Percentiles rank a stretch among this genome's conserved stretches.
These are phyloP conservation scores for Raddia guianensis DNA, from an alignment of 176 grass and related monocot species.

Conservation along the genomic window DNA sequence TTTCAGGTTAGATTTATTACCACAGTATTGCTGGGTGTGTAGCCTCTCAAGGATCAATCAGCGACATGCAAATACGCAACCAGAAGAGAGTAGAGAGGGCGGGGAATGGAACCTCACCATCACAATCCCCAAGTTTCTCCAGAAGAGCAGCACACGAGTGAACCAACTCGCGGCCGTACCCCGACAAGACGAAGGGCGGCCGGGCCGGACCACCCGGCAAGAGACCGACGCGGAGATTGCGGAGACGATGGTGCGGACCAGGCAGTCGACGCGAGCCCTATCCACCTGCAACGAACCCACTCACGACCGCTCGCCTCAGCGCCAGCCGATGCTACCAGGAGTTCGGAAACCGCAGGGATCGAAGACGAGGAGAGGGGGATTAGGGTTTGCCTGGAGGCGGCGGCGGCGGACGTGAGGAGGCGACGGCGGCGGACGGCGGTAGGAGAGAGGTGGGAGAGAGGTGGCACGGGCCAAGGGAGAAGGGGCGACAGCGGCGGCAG, in stretches of 20 bases:
- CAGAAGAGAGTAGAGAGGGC: neutral
- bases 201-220: slow-evolving; percentile 45
- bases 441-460: no score
- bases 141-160: slow-evolving; percentile 49
- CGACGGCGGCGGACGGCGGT: no score
- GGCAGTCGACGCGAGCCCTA: slow-evolving; percentile 49
- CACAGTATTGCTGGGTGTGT: neutral
- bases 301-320: neutral
- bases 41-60: neutral
- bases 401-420: no score
- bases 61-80: neutral
- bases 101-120: slow-evolving; percentile 42
- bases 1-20: neutral
- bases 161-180: slow-evolving; percentile 57
- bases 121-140: slow-evolving; percentile 47
- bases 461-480: no score
- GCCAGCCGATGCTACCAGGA: neutral
- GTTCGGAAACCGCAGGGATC: neutral
- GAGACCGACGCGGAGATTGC: slow-evolving; percentile 56
- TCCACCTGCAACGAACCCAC: slow-evolving; percentile 56
- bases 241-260: slow-evolving; percentile 58
- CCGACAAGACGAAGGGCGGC: slow-evolving; percentile 42
- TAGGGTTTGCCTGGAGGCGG: slow-evolving; percentile 49
- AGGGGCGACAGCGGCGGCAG: no score
- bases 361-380: neutral